Evolutionary conservation across 2,329 filamentous ascomycete genomes (phyloP).

Genomic region (Didymellaceae sp.): DNA sequence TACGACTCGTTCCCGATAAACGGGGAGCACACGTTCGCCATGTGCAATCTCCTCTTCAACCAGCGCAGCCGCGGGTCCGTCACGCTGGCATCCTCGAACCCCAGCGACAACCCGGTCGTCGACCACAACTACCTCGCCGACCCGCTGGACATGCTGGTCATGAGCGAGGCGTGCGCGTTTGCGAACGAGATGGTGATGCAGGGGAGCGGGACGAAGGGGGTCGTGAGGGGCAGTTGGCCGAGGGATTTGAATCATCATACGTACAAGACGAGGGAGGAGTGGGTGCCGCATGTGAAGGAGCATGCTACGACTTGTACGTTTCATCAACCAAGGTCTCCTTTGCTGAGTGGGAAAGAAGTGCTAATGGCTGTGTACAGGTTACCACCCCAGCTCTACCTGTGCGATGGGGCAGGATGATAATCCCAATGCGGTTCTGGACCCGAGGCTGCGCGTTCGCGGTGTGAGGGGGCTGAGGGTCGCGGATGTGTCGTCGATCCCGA

Average conservation of each 20-base stretch:
- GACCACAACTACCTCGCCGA: slow-evolving; percentile 66
- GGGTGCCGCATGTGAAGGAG: slow-evolving; percentile 63
- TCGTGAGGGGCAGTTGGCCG: slow-evolving; percentile 68
- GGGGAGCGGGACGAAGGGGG: slow-evolving; percentile 63
- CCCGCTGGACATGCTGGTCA: slow-evolving; percentile 64
- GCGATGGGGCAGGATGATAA: slow-evolving; percentile 57
- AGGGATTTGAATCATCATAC: slow-evolving; percentile 58
- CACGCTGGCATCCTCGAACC: slow-evolving; percentile 57
- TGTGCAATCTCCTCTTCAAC: slow-evolving; percentile 65
- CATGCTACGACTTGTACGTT: slow-evolving; percentile 65
- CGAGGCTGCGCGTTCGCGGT: slow-evolving; percentile 36
- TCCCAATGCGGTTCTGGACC: slow-evolving; percentile 47
- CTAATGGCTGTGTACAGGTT: slow-evolving; percentile 28
- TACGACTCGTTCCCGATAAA: slow-evolving; percentile 61
- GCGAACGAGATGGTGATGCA: slow-evolving; percentile 67
- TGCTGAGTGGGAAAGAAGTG: too few relatives aligned
- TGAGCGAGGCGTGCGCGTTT: slow-evolving; percentile 64
- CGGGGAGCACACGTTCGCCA: slow-evolving; percentile 62
- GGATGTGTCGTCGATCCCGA: slow-evolving; percentile 34
- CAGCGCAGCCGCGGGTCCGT: slow-evolving; percentile 65
- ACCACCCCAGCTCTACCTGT: slow-evolving; percentile 64
- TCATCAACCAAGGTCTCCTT: not conserved
- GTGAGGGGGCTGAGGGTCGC: slow-evolving; percentile 37
- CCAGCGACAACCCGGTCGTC: slow-evolving; percentile 61
- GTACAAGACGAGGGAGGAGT: slow-evolving; percentile 62